Percentiles rank a stretch among this genome's conserved stretches.
phyloP scores from a whole-genome alignment of 2,329 filamentous ascomycete species.

The Scedosporium minutisporum region DNA sequence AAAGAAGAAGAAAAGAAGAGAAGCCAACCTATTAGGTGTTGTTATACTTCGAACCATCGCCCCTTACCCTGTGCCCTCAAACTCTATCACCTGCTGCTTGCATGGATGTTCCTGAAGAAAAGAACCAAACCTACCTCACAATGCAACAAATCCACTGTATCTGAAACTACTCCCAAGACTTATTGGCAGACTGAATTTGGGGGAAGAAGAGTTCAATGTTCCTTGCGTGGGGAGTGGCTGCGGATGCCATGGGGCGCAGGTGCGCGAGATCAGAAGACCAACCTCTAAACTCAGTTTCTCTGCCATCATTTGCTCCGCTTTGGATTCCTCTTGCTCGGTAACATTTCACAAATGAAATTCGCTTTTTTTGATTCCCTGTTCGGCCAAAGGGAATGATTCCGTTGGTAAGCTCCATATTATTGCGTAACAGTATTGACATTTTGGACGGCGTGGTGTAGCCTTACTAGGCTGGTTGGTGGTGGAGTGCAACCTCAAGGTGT shows the following conservation, averaged over 20 bases:
- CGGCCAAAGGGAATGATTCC: not conserved
- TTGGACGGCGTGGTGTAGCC: not conserved
- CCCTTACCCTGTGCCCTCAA: not conserved
- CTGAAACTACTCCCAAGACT: not conserved
- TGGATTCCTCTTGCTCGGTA: not conserved
- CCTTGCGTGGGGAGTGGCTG: too few species aligned
- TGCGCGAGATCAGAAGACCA: not conserved
- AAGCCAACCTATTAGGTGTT: not conserved
- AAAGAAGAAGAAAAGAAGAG: not conserved
- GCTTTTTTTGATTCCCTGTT: not conserved
- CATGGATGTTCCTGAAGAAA: not conserved
- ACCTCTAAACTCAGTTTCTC: not conserved
- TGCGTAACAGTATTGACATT: not conserved
- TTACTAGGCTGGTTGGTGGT: not conserved
- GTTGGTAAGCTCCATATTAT: not conserved
- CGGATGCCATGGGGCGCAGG: too few species aligned
- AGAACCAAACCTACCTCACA: not conserved
- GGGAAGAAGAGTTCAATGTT: not conserved
- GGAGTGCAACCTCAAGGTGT: not conserved
- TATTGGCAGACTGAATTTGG: not conserved
- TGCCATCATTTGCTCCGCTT: too few species aligned
- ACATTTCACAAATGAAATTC: not conserved
- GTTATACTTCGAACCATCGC: not conserved
- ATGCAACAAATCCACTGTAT: not conserved
- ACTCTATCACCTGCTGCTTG: too few species aligned